Base-by-base conservation (phyloP, 2,329 filamentous ascomycete genomes). In the Coniella vitis region DNA sequence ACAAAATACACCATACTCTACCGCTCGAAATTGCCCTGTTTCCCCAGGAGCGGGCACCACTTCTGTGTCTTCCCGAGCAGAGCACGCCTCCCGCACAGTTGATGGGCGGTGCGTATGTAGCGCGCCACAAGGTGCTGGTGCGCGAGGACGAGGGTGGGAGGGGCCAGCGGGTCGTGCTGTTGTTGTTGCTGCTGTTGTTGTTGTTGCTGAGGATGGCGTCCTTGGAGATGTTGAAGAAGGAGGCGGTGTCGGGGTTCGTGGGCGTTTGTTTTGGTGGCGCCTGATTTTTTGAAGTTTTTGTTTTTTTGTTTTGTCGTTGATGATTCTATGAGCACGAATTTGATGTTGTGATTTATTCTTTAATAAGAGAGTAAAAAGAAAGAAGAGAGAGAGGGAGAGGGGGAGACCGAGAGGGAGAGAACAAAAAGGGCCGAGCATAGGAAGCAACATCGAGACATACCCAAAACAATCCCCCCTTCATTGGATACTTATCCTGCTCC, bases 11-110 rank as follows among this genome's bases (percentile, higher is more conserved):
- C 55, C 14, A 57, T 32, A 17, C 49, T 53, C 25, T 56, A 50
- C 14, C 55, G 47, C 3, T 44, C 36, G 10, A 48, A 50, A 16
- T 35, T 41, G 13, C 45, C 54, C 48, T 57, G 55, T 25, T n/a
- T 52, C 49, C 1, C 49, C 49, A 3, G 62, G 64, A 1, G 64
- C 59, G 19, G 53, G 56, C 1, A 63, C 59, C 12, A 66, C 63
- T n/a, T 1, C 64, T 57, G 54, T 66, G 65, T n/a, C 65, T 55
- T 38, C 61, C 63, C 29, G 56, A 60, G 22, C 60, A 58, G 17
- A 67, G 51, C 22, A 66, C 35, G 2, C 64, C 63, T 34, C 57
- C 56, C 1, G 61, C 63, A 37, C 62, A 66, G 37, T 64, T 60
- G 13, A 61, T 60, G 55, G 67, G 51, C 51, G 17, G 39, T 21